A percentile compares a stretch with the other conserved stretches of the same genome.
Evolutionary conservation across 78 protist genomes (phyloP).

Genomic region (Dictyostelium discoideum): dicty_2.7 NC_007088.5:3679501-3680000

Average conservation of each 20-base stretch:
- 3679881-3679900: slow-evolving; percentile 46
- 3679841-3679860: not conserved
- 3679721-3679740: slow-evolving; percentile 45
- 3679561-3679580: not conserved
- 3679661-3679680: slow-evolving; percentile 6
- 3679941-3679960: not conserved
- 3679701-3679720: slow-evolving; percentile 58
- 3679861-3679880: slow-evolving; percentile 31
- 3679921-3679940: slow-evolving; percentile 23
- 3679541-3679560: slow-evolving; percentile 42
- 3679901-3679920: not conserved
- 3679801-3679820: slow-evolving; percentile 47
- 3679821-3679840: slow-evolving; percentile 46
- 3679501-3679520: slow-evolving; percentile 70
- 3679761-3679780: slow-evolving; percentile 47
- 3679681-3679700: slow-evolving; percentile 68
- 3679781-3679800: slow-evolving; percentile 19
- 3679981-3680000: slow-evolving; percentile 37
- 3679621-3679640: not conserved
- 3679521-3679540: slow-evolving; percentile 70
- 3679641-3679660: slow-evolving; percentile 76
- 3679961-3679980: slow-evolving; percentile 46
- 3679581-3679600: slow-evolving; percentile 62
- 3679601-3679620: slow-evolving; percentile 66
- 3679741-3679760: slow-evolving; percentile 45